These are phyloP conservation scores for Fibroporia radiculosa DNA, from an alignment of 768 basidiomycete genomes.

Conservation along the genomic window DNA sequence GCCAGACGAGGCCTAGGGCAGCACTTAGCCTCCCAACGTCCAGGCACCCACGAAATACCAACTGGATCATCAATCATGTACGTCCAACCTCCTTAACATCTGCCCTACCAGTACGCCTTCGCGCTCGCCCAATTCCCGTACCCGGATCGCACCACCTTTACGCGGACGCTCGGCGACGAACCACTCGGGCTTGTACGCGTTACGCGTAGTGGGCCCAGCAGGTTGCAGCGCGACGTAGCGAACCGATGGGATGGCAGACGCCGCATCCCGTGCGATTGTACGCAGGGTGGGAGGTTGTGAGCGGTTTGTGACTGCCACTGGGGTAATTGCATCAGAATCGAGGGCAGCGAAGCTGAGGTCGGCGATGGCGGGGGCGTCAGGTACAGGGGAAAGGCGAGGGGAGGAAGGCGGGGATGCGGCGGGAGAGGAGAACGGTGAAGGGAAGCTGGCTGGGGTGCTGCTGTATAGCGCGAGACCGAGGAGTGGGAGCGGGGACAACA, in stretches of 20 bases:
- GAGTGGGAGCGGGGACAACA: background rate
- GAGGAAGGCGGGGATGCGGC: conserved; percentile 1
- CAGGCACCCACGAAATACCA: too few relatives aligned
- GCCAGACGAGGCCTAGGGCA: too few relatives aligned
- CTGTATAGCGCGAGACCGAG: background rate
- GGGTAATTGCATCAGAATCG: background rate
- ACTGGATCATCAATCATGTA: too few relatives aligned
- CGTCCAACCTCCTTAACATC: too few relatives aligned
- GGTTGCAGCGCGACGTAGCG: background rate
- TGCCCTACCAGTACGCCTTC: too few relatives aligned
- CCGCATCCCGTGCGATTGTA: too few relatives aligned
- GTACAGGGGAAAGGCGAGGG: background rate
- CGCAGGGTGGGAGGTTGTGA: background rate
- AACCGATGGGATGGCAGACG: background rate
- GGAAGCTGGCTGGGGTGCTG: conserved; percentile 1
- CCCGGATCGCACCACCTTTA: too few relatives aligned
- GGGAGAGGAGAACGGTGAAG: background rate
- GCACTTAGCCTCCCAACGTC: too few relatives aligned
- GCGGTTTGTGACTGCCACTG: background rate
- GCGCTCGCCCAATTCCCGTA: too few relatives aligned
- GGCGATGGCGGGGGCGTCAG: background rate
- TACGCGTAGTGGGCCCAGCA: background rate
- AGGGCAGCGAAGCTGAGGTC: background rate
- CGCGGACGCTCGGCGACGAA: too few relatives aligned
- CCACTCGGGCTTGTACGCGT: background rate